Conservation (phyloP, 495 filamentous ascomycete species). For the Thozetella sp. region DNA sequence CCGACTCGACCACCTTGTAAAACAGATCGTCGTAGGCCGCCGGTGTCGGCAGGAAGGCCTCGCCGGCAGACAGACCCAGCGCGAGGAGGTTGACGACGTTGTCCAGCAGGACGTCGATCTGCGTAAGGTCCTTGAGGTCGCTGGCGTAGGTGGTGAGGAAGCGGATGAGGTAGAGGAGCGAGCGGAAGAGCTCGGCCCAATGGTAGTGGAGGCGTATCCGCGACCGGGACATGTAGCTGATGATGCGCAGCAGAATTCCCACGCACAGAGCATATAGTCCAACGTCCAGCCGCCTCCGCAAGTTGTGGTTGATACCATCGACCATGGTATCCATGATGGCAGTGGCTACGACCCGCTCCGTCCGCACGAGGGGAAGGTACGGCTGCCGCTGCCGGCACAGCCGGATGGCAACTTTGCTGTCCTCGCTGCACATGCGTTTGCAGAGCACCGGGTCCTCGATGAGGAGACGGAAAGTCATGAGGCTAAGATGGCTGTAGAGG, state of each 20-base stretch:
- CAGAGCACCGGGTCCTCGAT: slow-evolving; percentile 85
- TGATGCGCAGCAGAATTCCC: slow-evolving; percentile 77
- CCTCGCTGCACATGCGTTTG: slow-evolving; percentile 83
- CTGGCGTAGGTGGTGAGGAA: slow-evolving; percentile 85
- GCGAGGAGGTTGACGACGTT: slow-evolving; percentile 82
- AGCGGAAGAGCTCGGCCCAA: slow-evolving; percentile 95
- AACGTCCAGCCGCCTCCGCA: slow-evolving; percentile 81
- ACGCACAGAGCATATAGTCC: slow-evolving; percentile 80
- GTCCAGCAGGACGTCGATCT: slow-evolving; percentile 64
- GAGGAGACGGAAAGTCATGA: slow-evolving; percentile 82
- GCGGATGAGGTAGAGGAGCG: slow-evolving; percentile 83
- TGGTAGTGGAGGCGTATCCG: slow-evolving; percentile 82
- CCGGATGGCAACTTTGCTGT: slow-evolving; percentile 73
- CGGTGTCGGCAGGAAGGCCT: slow-evolving; percentile 89
- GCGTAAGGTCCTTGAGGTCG: slow-evolving; percentile 66
- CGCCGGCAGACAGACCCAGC: slow-evolving; percentile 82
- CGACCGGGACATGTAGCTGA: slow-evolving; percentile 81
- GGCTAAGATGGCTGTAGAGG: slow-evolving; percentile 78
- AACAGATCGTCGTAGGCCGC: slow-evolving; percentile 94
- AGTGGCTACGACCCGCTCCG: slow-evolving; percentile 71
- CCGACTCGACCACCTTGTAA: slow-evolving; percentile 95
- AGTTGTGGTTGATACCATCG: slow-evolving; percentile 93
- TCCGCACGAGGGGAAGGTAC: slow-evolving; percentile 74
- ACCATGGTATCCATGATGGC: slow-evolving; percentile 83
- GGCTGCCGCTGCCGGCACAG: slow-evolving; percentile 91